Percentiles rank a stretch among this genome's conserved stretches.
Evolutionary conservation across 139 green algal genomes (phyloP).

Genomic region (Yamagishiella unicocca): DNA sequence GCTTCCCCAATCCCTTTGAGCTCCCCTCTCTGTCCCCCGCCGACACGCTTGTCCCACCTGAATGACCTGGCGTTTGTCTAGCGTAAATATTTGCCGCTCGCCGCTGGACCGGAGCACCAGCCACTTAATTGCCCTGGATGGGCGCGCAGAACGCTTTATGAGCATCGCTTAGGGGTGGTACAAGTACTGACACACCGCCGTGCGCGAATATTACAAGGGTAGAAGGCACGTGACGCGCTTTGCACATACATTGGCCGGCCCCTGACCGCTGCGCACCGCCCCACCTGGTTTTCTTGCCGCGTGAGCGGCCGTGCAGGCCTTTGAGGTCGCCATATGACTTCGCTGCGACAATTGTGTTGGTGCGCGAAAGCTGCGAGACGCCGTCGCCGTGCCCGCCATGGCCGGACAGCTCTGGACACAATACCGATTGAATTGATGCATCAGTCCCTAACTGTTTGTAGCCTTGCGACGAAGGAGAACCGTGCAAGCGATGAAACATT

Average conservation of each 20-base stretch:
- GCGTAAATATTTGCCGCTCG: constrained; percentile 32
- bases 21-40: too few species aligned
- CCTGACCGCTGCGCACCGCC: not conserved
- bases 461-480: constrained; percentile 11
- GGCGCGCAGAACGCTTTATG: too few species aligned
- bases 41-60: too few species aligned
- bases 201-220: too few species aligned
- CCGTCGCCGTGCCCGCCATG: not conserved
- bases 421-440: not conserved
- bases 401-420: not conserved
- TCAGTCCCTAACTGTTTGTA: not conserved
- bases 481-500: constrained; percentile 11
- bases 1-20: too few species aligned
- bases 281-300: constrained; percentile 36
- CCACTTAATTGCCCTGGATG: constrained; percentile 49
- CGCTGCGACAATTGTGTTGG: not conserved
- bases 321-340: constrained; percentile 40
- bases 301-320: not conserved
- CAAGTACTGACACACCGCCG: too few species aligned
- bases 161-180: too few species aligned
- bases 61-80: constrained; percentile 88
- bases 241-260: not conserved
- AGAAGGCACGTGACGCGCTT: not conserved
- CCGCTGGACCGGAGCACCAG: constrained; percentile 48
- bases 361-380: not conserved